Evolutionary conservation across 192 early-diverging fungal species (phyloP).

Genomic region (Coemansia sp.): DNA sequence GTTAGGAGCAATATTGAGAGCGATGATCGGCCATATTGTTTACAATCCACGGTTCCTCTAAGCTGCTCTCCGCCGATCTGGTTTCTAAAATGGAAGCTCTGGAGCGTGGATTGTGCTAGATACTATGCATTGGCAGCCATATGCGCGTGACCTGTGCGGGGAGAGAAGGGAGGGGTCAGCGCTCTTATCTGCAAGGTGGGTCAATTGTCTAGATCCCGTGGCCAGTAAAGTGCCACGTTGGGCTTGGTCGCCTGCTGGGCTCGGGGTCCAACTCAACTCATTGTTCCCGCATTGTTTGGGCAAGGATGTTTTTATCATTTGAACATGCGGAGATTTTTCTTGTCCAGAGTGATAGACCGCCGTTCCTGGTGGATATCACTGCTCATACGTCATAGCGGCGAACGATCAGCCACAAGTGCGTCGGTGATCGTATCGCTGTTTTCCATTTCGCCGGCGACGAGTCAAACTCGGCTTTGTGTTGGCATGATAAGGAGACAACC

Average conservation of each 20-base stretch:
- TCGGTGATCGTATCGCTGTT: not conserved
- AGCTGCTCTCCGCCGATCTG: not conserved
- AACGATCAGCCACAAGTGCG: not conserved
- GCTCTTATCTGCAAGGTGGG: not conserved
- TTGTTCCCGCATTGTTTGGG: not conserved
- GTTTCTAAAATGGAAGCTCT: not conserved
- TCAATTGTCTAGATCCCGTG: conserved; percentile 4
- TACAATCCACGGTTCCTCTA: not conserved
- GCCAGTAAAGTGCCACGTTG: conserved; percentile 3
- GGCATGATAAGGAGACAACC: not conserved
- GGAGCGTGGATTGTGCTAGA: not conserved
- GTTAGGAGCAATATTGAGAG: not conserved
- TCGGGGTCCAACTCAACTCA: conserved; percentile 2
- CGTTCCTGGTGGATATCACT: not conserved
- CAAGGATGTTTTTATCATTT: conserved; percentile 2
- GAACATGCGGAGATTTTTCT: not conserved
- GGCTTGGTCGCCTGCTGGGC: conserved; percentile 1
- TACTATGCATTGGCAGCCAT: not conserved
- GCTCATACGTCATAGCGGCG: not conserved
- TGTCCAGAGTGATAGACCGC: not conserved
- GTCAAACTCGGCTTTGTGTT: not conserved
- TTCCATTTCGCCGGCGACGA: not conserved
- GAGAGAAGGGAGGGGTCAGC: not conserved
- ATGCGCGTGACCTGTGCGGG: not conserved
- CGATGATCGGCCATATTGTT: not conserved